These are phyloP conservation scores for Xylariaceae sp. DNA, from an alignment of 2,329 filamentous ascomycete genomes.

Conservation along the genomic window DNA sequence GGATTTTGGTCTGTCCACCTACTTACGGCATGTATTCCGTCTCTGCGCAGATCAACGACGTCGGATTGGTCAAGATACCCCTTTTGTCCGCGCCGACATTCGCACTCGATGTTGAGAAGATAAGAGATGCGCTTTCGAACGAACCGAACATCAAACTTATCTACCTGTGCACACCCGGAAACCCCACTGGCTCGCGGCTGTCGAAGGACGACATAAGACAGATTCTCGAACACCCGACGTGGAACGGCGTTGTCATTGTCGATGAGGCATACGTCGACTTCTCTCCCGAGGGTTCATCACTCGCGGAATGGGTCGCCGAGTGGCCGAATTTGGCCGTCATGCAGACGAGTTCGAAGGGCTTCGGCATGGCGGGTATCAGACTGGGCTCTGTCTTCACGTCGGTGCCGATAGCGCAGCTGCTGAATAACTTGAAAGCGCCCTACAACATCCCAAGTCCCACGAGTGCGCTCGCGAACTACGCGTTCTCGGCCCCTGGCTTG, in stretches of 20 bases:
- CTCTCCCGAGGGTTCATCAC: slow-evolving; percentile 69
- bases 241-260: slow-evolving; percentile 91
- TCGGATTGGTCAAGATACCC: slow-evolving; percentile 81
- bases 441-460: slow-evolving; percentile 94
- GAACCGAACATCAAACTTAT: slow-evolving; percentile 72
- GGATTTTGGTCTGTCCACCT: slow-evolving; percentile 89
- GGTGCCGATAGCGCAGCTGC: slow-evolving; percentile 67
- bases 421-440: slow-evolving; percentile 92
- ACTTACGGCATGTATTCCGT: slow-evolving; percentile 99
- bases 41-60: slow-evolving; percentile 89
- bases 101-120: slow-evolving; percentile 64
- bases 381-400: slow-evolving; percentile 82
- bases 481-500: slow-evolving; percentile 64
- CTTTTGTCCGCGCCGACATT: slow-evolving; percentile 70
- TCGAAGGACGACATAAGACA: slow-evolving; percentile 68
- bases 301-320: slow-evolving; percentile 87
- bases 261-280: slow-evolving; percentile 98
- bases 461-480: slow-evolving; percentile 71
- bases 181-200: slow-evolving; percentile 81
- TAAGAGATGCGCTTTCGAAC: slow-evolving; percentile 60
- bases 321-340: slow-evolving; percentile 96
- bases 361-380: slow-evolving; percentile 89
- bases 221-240: slow-evolving; percentile 79
- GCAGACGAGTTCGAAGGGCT: slow-evolving; percentile 98
- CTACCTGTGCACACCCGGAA: slow-evolving; percentile 92